Evolutionary conservation across 345 rosid genomes (phyloP), one percentile per base, ranked within the genome.

Genomic region (Trapa bicornis): DNA sequence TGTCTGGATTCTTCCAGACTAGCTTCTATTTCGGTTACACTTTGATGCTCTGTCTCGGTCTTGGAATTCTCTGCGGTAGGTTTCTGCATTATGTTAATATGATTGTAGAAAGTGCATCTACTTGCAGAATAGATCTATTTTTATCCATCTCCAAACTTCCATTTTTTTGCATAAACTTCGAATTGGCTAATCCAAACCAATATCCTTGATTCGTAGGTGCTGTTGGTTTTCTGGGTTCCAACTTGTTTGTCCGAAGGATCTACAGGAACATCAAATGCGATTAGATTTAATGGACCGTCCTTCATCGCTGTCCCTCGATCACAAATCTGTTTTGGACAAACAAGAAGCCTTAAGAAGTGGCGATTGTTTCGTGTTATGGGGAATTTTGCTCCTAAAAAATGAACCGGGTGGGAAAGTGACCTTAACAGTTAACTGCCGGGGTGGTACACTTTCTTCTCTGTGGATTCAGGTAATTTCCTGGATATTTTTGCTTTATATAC

Each of bases 201-300:
- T 33, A 3, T 4, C 14, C 11, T 4, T 47, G 45, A 32, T 37
- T 35, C 47, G 76, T 85, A 91, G 97, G 97, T 67, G 97, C 97
- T 70, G 96, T 91, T 61, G 97, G 97, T 47, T 85, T 84, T 68
- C 76, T 91, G n/a, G 97, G 97, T 43, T 91, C 97, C 13, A 87
- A 91, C 75, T 80, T 88, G 84, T 91, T 91, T 62, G 96, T 91
- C 75, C 84, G 97, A 81, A 87, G 96, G 81, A 91, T 91, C 82
- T 91, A 91, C 84, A 91, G 93, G 74, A 91, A 91, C 88, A 91
- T 91, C 83, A 91, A 91, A 77, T 91, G 97, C 72, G 97, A 91
- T 79, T 91, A 85, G 82, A 73, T 43, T 41, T 5, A 33, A 14
- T 12, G 22, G 16, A n/a, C 62, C 17, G 42, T 54, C 60, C 35